Conservation (phyloP, 345 rosid genomes). For the Eucalyptus guilfoylei region DNA sequence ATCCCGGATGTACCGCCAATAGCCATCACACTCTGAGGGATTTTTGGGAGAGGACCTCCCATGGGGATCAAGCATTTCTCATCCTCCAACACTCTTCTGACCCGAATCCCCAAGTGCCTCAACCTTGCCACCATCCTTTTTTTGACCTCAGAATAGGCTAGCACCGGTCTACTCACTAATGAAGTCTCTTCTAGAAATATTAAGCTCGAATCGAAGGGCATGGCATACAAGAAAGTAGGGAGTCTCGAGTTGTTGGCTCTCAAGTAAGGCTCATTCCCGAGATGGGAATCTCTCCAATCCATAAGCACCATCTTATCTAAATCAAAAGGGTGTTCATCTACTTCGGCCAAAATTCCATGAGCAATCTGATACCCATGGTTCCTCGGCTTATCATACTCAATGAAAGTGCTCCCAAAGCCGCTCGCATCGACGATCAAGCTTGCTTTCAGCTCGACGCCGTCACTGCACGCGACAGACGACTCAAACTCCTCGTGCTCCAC, state of each 20-base stretch:
- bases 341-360: conserved; percentile 58
- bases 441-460: conserved; percentile 41
- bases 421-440: conserved; percentile 52
- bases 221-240: conserved; percentile 51
- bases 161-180: conserved; percentile 42
- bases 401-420: conserved; percentile 35
- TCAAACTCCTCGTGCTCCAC: conserved; percentile 42
- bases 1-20: conserved; percentile 55
- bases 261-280: conserved; percentile 48
- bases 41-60: conserved; percentile 63
- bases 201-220: conserved; percentile 46
- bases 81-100: conserved; percentile 37
- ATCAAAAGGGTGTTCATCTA: conserved; percentile 57
- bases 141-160: conserved; percentile 44
- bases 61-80: conserved; percentile 72
- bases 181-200: conserved; percentile 59
- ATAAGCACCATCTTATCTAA: conserved; percentile 58
- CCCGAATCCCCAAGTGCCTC: conserved; percentile 52
- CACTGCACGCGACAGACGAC: conserved; percentile 32
- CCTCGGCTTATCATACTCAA: conserved; percentile 35
- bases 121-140: conserved; percentile 57
- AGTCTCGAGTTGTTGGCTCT: conserved; percentile 20
- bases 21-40: conserved; percentile 55
- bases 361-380: conserved; percentile 69
- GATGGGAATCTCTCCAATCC: conserved; percentile 77